Conservation (phyloP, 306 rosid species). For the peach (Prunus persica) region DNA sequence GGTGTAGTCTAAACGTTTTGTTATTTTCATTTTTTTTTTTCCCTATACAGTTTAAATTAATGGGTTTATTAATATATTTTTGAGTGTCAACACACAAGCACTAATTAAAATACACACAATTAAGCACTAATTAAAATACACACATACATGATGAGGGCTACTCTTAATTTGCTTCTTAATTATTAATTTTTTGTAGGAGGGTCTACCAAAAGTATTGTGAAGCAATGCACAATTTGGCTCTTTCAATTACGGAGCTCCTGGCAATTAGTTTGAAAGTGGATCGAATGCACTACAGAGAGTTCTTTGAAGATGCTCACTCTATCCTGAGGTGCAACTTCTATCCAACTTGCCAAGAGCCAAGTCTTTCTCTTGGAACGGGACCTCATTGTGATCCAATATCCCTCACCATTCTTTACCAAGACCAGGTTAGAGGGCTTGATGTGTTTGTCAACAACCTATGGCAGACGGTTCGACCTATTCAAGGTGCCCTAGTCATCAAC, state of each 20-base stretch:
- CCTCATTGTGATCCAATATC: constrained; percentile 86
- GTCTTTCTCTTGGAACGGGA: constrained; percentile 57
- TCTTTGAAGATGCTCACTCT: constrained; percentile 55
- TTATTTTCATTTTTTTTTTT: too few relatives aligned
- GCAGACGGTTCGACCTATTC: constrained; percentile 50
- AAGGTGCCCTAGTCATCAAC: constrained; percentile 57
- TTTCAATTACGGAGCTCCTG: constrained; percentile 52
- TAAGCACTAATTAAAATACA: neutral
- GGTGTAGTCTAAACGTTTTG: too few relatives aligned
- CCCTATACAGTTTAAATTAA: too few relatives aligned
- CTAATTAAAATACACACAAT: neutral
- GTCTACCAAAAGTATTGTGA: constrained; percentile 60
- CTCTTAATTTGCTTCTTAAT: neutral
- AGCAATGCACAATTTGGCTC: constrained; percentile 50
- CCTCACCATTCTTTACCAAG: constrained; percentile 72
- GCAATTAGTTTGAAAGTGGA: constrained; percentile 70
- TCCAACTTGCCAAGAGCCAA: constrained; percentile 56
- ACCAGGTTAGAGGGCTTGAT: constrained; percentile 70
- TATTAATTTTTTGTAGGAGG: constrained; percentile 16
- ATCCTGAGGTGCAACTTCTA: constrained; percentile 79
- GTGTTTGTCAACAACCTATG: constrained; percentile 55
- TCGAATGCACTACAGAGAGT: constrained; percentile 32
- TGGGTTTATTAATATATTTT: too few relatives aligned
- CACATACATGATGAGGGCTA: neutral
- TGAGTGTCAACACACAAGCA: neutral